Percentiles rank a stretch among this genome's conserved stretches.
Evolutionary conservation across 257 asterid species (phyloP).

Genomic region (Solanum bulbocastanum): DNA sequence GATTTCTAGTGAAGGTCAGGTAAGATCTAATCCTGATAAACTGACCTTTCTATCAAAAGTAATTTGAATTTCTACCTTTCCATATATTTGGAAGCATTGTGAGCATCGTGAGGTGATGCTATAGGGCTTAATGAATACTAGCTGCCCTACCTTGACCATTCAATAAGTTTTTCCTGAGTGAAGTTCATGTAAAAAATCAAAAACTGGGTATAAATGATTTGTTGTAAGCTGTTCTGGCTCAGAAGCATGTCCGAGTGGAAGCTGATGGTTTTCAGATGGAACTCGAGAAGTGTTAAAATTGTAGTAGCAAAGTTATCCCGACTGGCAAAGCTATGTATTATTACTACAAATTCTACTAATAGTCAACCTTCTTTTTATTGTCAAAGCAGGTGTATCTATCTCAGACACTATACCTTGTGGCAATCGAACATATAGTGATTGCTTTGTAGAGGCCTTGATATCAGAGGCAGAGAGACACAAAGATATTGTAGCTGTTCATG

Average conservation of each 20-base stretch:
- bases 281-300: neutral
- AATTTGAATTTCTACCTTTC: neutral
- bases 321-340: neutral
- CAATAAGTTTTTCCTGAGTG: neutral
- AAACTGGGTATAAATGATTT: neutral
- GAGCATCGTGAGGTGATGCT: neutral
- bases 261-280: neutral
- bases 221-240: neutral
- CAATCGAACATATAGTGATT: constrained; percentile 52
- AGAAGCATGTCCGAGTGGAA: neutral
- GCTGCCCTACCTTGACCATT: neutral
- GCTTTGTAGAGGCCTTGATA: constrained; percentile 60
- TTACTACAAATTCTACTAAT: neutral
- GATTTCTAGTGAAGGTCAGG: neutral
- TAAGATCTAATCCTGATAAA: neutral
- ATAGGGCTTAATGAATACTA: neutral
- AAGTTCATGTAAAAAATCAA: neutral
- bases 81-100: neutral
- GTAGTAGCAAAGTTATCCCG: neutral
- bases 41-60: neutral
- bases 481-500: constrained; percentile 76
- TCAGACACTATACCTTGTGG: constrained; percentile 12
- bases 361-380: neutral
- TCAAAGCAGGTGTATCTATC: constrained; percentile 20
- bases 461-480: constrained; percentile 54